Base-by-base conservation (phyloP, 2,329 filamentous ascomycete genomes). In the Aspergillus sp. region DNA sequence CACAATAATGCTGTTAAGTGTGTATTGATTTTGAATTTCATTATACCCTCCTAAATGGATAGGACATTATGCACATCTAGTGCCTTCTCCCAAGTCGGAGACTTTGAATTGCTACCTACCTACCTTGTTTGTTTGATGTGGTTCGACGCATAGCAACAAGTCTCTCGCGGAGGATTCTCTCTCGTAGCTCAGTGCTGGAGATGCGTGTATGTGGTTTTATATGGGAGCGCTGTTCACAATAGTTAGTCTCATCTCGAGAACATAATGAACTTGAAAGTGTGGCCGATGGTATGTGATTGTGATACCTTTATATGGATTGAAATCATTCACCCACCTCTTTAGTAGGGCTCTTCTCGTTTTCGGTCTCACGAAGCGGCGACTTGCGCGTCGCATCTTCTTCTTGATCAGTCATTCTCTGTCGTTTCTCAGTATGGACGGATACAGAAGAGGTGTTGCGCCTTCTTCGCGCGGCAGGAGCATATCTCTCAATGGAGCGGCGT, bases 401-500 rank as follows among this genome's bases (percentile, higher is more conserved):
- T 62, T 73, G 68, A 71, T 74, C 75, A 70, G 74, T 68, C 62
- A 72, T 70, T 63, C 70, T 75, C 59, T 71, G 73, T 64, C 73
- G 70, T 63, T 79, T 79, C 44, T 75, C 72, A 67, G 70, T 69
- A 55, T 73, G 74, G 62, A 70, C 71, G 60, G 76, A 77, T 59
- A 71, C 68, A 46, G 77, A 77, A 62, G 76, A 75, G 55, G 71
- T 72, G 60, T 77, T 78, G 64, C 71, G 75, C 62, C 72, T 70
- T 65, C 73, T 74, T 58, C 75, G 75, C 21, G 66, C 70, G 39
- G 67, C 70, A 39, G 77, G 76, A 54, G 74, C 75, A 71, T 79
- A 80, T 72, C 76, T 74, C 64, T 76, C 68, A 57, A 79, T 65
- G 14, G 79, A 80, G 52, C 75, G 75, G 57, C 76, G 75, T 62